Evolutionary conservation across 2,329 filamentous ascomycete genomes (phyloP), one percentile per base, ranked within the genome.

Genomic region (Neospermospora avenae): DNA sequence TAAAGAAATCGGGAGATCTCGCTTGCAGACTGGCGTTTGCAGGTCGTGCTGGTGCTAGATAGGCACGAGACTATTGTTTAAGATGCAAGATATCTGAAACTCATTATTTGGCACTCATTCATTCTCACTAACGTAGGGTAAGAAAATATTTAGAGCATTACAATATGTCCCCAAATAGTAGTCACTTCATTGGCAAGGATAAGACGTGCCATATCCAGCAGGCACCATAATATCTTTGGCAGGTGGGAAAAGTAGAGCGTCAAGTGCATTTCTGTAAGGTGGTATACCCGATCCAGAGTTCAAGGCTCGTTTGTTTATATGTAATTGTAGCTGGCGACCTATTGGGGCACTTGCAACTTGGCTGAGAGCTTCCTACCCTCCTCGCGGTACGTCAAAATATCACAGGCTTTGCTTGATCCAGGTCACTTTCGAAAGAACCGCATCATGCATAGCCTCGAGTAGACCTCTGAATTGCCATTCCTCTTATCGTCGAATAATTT

Each of bases 401-500:
- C 28, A 31, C 5, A 10, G 28, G 28, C 28, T 3, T 10, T 16
- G 34, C n/a, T 39, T 13, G 11, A 10, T 35, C 25, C 8, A 22
- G 6, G 24, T 37, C 28, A 37, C 13, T 10, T 22, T 20, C n/a
- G 8, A 7, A 42, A 41, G 28, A 45, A 48, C 52, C 39, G 39
- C 48, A 28, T 39, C 18, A 20, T 45, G 7, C 18, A 39, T 13
- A 52, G 35, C 22, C 31, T 49, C 31, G 46, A 35, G 18, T 24
- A 18, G 54, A 52, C 10, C 34, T 35, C 44, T 45, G 51, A 39
- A 67, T 64, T 68, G 60, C 48, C 65, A 60, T 49, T 56, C 46
- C 48, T 48, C 39, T 56, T 55, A 53, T 51, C 60, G 51, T 55
- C 56, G 46, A 65, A 64, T 69, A 64, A 69, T 66, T 71, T 61